A percentile compares a stretch with the other conserved stretches of the same genome.
Conservation (phyloP, 1,139 yeast genomes). For the Kodamaea sp. region DNA sequence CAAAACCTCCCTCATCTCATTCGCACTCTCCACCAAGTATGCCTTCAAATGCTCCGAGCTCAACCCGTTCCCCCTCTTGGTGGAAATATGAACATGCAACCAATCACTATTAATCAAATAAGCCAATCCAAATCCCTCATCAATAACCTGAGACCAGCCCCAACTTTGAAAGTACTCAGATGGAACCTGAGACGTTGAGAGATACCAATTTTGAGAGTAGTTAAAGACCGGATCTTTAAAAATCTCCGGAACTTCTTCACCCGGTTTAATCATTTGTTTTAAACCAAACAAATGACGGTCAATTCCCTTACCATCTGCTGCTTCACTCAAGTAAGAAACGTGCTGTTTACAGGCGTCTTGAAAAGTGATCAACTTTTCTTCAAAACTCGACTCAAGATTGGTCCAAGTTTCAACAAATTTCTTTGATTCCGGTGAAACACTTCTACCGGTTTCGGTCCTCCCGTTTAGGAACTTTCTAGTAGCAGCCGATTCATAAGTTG, state of each 20-base stretch:
- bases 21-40: constrained; percentile 75
- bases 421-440: constrained; percentile 74
- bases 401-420: constrained; percentile 77
- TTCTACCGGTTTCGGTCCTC: constrained; percentile 93
- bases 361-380: constrained; percentile 65
- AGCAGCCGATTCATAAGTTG: constrained; percentile 95
- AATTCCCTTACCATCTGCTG: constrained; percentile 84
- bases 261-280: constrained; percentile 62
- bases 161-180: constrained; percentile 88
- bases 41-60: constrained; percentile 64
- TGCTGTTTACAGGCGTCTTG: constrained; percentile 75
- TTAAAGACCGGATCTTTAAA: constrained; percentile 72
- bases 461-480: constrained; percentile 87
- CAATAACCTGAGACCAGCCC: constrained; percentile 96
- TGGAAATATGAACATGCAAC: constrained; percentile 81
- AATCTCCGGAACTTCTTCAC: constrained; percentile 64
- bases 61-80: constrained; percentile 66
- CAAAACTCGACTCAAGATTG: constrained; percentile 48
- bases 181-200: constrained; percentile 87
- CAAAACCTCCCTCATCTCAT: constrained; percentile 72
- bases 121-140: constrained; percentile 91
- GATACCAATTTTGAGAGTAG: constrained; percentile 80
- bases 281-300: constrained; percentile 94
- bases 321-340: constrained; percentile 67
- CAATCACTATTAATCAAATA: constrained; percentile 87